A percentile compares a stretch with the other conserved stretches of the same genome.
These are phyloP conservation scores for Plasmodium gonderi DNA, from an alignment of 169 alveolate species.

Conservation along the genomic window DNA sequence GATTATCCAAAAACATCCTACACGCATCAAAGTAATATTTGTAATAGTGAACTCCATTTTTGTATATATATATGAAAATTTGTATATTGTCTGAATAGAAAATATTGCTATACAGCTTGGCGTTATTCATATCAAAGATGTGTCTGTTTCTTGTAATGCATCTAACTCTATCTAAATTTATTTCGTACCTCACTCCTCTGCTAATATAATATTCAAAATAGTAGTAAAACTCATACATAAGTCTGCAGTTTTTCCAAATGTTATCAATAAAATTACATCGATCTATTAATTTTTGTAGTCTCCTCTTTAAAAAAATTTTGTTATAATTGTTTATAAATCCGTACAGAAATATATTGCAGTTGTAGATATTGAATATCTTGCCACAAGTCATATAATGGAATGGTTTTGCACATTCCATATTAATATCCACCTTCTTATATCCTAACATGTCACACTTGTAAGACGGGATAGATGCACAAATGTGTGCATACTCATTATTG, in stretches of 20 bases:
- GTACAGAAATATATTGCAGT: conserved; percentile 45
- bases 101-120: conserved; percentile 6
- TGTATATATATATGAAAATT: conserved; percentile 21
- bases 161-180: background rate
- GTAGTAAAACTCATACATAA: conserved; percentile 12
- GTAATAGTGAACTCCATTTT: conserved; percentile 17
- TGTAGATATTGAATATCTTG: conserved; percentile 34
- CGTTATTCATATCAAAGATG: background rate
- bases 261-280: conserved; percentile 59
- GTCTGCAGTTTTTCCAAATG: conserved; percentile 60
- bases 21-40: conserved; percentile 14
- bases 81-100: conserved; percentile 12
- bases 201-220: conserved; percentile 9
- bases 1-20: conserved; percentile 5
- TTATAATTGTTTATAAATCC: conserved; percentile 47
- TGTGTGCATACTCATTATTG: background rate
- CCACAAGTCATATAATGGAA: background rate
- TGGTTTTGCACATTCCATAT: background rate
- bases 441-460: background rate
- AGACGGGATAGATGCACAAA: background rate
- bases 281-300: conserved; percentile 8
- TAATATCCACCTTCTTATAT: background rate
- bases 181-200: background rate
- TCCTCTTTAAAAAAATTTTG: background rate
- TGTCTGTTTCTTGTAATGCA: background rate